Evolutionary conservation across 495 filamentous ascomycete species (phyloP), one percentile per base, ranked within the genome.

Genomic region (Bathelium albidoporum): DNA sequence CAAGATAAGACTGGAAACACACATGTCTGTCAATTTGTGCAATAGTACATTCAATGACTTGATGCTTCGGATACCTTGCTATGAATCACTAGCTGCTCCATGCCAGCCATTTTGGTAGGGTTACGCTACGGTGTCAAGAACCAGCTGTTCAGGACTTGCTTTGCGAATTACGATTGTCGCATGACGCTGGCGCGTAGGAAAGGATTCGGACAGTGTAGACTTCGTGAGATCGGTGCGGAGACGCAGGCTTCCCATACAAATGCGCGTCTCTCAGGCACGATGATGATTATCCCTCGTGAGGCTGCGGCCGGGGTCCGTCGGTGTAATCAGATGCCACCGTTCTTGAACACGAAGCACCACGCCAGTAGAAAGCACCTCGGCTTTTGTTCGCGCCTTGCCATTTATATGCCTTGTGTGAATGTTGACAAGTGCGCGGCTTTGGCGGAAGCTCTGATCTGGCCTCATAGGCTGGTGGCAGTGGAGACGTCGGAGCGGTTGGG

Each of bases 21-120:
- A 59, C 18, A 12, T 39, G 28, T 67, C 61, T 66, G 68, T 62
- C 16, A 61, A 53, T 29, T 32, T 26, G 5, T 9, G 18, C 7
- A 32, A 18, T 36, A 18, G 44, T 32, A 24, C 11, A 12, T 1
- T 24, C 20, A 32, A 36, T 16, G 11, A 24, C n/a, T 59, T 28
- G 16, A 41, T 32, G 45, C 44, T 18, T 32, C 34, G 67, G 82
- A 65, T 81, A 95, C 94, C 85, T 91, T 97, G 85, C 91, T 95
- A 74, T 96, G 94, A 65, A 98, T 89, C 75, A 97, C 94, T 66
- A 98, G 78, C 79, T 96, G 91, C 80, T 98, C 94, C 82, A 97
- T 95, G 70, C 89, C 90, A 49, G 89, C 90, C 89, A 95, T 95
- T 10, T 55, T 55, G 9, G 24, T 7, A 55, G 20, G 43, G 10